Evolutionary conservation across 257 asterid species (phyloP).

Genomic region (Solanum bukasovii): DNA sequence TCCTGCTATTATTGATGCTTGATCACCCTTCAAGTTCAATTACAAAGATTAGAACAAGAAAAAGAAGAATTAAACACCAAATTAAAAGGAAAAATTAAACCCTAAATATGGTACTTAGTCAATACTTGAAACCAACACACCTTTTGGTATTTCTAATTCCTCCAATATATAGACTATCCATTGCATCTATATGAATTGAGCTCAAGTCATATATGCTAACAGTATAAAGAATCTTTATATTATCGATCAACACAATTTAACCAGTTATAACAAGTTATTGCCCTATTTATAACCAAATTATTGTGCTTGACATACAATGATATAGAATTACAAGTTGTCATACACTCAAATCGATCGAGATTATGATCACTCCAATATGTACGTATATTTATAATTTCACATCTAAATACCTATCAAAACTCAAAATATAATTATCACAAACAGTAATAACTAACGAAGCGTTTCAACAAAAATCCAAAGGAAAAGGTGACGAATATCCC

Average conservation of each 20-base stretch:
- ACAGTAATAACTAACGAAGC: background rate
- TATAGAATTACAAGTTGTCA: background rate
- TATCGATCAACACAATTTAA: background rate
- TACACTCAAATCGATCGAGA: background rate
- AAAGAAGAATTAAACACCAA: background rate
- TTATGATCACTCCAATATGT: background rate
- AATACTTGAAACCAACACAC: background rate
- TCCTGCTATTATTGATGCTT: slow-evolving; percentile 92
- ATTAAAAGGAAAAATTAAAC: background rate
- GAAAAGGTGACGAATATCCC: background rate
- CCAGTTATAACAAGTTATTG: background rate
- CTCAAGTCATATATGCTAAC: background rate
- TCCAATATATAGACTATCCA: background rate
- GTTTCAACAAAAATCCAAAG: background rate
- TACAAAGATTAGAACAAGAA: background rate
- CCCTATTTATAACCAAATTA: background rate
- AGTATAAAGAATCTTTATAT: background rate
- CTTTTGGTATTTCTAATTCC: background rate
- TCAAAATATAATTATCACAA: background rate
- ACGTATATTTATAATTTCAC: background rate
- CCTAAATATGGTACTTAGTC: background rate
- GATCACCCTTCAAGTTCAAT: slow-evolving; percentile 55
- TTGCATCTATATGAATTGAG: background rate
- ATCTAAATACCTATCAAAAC: background rate
- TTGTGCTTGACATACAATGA: background rate